Evolutionary conservation across 2,329 filamentous ascomycete species (phyloP), one percentile per base, ranked within the genome.

Genomic region (Apiospora pterosperma): DNA sequence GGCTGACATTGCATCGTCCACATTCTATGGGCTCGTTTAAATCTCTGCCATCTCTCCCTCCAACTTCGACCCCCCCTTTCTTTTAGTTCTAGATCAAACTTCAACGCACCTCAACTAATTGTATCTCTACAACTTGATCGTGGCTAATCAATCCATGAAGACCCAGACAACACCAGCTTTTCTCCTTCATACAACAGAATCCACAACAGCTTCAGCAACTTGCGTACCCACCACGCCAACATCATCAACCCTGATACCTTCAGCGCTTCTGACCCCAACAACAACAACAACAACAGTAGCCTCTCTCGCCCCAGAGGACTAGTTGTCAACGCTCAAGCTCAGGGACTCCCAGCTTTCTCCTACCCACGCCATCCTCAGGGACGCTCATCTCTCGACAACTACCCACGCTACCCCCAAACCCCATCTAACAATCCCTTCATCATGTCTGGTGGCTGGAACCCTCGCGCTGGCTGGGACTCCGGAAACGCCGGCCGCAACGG

Each of bases 381-480:
- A 31, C 16, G 7, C 25, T 7, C 23, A 6, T 14, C 16, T 31
- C 14, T 52, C 25, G 31, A 19, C 44, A n/a, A 31, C 25, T 10
- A 19, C 21, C n/a, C 5, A 2, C 21, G 21, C 39, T 42, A 21
- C 5, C 41, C 41, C 39, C 39, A 21, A 21, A 3, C 21, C 39
- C 6, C 39, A 41, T n/a, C 39, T 4, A 48, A 25, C 21, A 11
- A 28, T 7, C 19, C 25, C 14, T 19, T 55, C 48, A 21, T 1
- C 19, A 55, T 55, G 48, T 55, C 55, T 44, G 44, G 55, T 25
- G 66, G 66, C 19, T 62, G 61, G 77, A 81, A 81, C 64, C 78
- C 78, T 5, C 64, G 77, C 16, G 74, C 75, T 38, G 75, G 80
- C 23, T 78, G 77, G 19, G 80, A 82, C 66, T 64, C 71, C n/a